A percentile compares a stretch with the other conserved stretches of the same genome.
Conservation (phyloP, 2,329 filamentous ascomycete species). For the Diaporthe citrichinensis region DNA sequence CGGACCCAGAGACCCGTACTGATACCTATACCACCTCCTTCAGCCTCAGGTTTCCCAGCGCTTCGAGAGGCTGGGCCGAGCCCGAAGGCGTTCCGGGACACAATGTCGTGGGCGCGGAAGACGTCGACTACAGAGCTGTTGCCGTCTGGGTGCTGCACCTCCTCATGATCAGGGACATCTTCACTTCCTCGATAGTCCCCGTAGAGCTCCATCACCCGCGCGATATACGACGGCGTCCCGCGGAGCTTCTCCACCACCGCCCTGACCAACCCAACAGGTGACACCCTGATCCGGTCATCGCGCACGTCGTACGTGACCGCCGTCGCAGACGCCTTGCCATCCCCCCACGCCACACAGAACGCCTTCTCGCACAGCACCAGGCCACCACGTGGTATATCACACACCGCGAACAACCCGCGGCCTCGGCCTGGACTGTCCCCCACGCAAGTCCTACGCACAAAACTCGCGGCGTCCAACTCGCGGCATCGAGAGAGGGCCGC, state of each 20-base stretch:
- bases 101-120: slow-evolving; percentile 2
- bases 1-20: slow-evolving; percentile 1
- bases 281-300: slow-evolving; percentile 8
- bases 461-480: neutral
- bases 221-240: neutral
- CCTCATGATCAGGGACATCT: neutral
- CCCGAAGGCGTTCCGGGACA: slow-evolving; percentile 7
- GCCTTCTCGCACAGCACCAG: slow-evolving; percentile 8
- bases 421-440: neutral
- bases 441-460: neutral
- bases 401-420: neutral
- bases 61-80: neutral
- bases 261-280: neutral
- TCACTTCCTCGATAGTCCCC: neutral
- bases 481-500: neutral
- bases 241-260: slow-evolving; percentile 13
- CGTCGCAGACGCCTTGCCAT: neutral
- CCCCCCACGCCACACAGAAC: neutral
- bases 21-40: neutral
- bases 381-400: neutral
- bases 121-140: neutral
- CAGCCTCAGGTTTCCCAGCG: neutral
- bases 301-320: slow-evolving; percentile 4
- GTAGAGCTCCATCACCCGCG: neutral
- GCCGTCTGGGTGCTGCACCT: neutral